Evolutionary conservation across 305 asterid species (phyloP).

Genomic region (Fraxinus velutina): DNA sequence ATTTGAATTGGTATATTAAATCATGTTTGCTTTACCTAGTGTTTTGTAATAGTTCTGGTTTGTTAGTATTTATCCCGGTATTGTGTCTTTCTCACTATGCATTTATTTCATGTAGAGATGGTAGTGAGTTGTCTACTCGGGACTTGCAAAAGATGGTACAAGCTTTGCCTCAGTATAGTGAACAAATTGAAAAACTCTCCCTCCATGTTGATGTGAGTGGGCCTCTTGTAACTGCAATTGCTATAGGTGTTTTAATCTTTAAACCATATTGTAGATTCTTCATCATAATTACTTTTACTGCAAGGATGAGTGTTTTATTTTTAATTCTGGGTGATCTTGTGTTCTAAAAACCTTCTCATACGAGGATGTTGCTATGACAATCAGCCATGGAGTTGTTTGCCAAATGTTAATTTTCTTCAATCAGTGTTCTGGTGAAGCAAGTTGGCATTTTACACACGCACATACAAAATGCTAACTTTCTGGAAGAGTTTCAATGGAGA

Average conservation of each 20-base stretch:
- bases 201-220: constrained; percentile 99
- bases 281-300: constrained; percentile 1
- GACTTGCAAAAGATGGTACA: constrained; percentile 99
- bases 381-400: not conserved
- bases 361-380: not conserved
- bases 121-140: constrained; percentile 82
- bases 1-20: not conserved
- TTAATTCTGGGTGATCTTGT: not conserved
- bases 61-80: not conserved
- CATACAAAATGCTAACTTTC: not conserved
- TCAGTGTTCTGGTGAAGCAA: not conserved
- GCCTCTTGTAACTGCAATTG: constrained; percentile 20
- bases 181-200: constrained; percentile 97
- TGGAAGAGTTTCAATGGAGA: not conserved
- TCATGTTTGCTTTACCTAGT: constrained; percentile 1
- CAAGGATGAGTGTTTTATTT: constrained; percentile 1
- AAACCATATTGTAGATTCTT: not conserved
- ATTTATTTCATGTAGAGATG: constrained; percentile 47
- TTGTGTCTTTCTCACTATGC: not conserved
- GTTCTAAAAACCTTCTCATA: not conserved
- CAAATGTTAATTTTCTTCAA: not conserved
- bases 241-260: constrained; percentile 16
- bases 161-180: constrained; percentile 98
- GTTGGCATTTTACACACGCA: not conserved
- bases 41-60: constrained; percentile 6